Evolutionary conservation across 1,284 basidiomycete species (phyloP).

Genomic region (Pseudozyma thailandica): DNA sequence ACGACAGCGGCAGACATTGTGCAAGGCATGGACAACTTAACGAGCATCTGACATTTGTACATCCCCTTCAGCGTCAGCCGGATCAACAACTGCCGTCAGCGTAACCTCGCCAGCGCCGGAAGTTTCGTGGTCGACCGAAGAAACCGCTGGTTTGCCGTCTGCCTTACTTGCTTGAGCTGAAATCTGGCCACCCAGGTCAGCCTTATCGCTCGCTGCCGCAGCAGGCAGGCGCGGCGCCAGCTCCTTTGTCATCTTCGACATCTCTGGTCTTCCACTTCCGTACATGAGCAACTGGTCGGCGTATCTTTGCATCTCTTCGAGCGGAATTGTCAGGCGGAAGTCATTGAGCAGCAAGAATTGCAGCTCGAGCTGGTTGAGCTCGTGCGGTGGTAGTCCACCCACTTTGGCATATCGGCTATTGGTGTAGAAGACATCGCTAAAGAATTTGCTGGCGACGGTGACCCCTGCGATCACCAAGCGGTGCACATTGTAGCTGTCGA

Average conservation of each 20-base stretch:
- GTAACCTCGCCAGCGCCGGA: not conserved
- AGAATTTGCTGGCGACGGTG: conserved; percentile 98
- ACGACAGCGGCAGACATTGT: no score
- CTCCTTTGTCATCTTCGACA: conserved; percentile 31
- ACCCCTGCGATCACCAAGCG: conserved; percentile 95
- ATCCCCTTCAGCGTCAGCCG: conserved; percentile 31
- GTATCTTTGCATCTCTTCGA: conserved; percentile 93
- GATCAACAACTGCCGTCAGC: no score
- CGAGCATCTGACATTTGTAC: conserved; percentile 42
- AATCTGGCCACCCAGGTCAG: not conserved
- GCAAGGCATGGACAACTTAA: no score
- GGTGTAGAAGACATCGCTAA: conserved; percentile 99
- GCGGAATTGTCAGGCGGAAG: conserved; percentile 86
- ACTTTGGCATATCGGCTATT: conserved; percentile 99
- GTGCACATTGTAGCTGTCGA: conserved; percentile 97
- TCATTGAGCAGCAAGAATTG: conserved; percentile 97
- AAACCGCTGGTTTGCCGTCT: not conserved
- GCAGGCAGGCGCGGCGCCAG: not conserved
- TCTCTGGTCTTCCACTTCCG: conserved; percentile 47
- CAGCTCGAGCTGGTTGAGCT: conserved; percentile 95
- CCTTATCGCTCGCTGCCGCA: not conserved
- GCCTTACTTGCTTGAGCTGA: not conserved
- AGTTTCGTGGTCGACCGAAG: not conserved
- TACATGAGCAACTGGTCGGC: conserved; percentile 83
- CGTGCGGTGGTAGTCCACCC: conserved; percentile 90